Evolutionary conservation across 352 stramenopile genomes (phyloP).

Genomic region (Globisporangium cylindrosporum): DNA sequence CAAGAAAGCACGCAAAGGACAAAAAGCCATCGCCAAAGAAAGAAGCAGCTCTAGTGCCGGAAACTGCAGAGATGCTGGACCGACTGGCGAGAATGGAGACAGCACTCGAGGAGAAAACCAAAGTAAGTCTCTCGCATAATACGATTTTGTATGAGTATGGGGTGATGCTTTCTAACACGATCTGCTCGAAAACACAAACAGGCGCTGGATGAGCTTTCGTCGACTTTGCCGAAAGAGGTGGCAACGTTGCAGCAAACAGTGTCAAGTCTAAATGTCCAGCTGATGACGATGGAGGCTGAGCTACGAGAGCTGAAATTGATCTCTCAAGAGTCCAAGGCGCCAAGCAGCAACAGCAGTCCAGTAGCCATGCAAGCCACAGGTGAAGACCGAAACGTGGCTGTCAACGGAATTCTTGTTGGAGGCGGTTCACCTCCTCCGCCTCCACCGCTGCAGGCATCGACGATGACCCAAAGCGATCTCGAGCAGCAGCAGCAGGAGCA

Average conservation of each 20-base stretch:
- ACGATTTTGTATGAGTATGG: not conserved
- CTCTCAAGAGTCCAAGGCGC: conserved; percentile 19
- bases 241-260: conserved; percentile 44
- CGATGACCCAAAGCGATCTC: conserved; percentile 4
- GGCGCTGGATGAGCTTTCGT: conserved; percentile 34
- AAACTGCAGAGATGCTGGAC: conserved; percentile 23
- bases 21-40: not conserved
- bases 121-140: conserved; percentile 24
- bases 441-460: conserved; percentile 27
- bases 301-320: conserved; percentile 39
- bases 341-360: not conserved
- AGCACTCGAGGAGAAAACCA: conserved; percentile 39
- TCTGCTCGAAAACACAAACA: conserved; percentile 12
- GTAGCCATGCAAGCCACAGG: not conserved
- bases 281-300: conserved; percentile 40
- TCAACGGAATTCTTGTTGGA: not conserved
- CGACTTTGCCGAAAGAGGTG: conserved; percentile 33
- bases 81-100: conserved; percentile 39
- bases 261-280: conserved; percentile 35
- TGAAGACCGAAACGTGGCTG: not conserved
- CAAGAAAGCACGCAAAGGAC: not conserved
- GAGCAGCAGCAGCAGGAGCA: conserved; percentile 14
- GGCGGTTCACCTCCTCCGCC: conserved; percentile 21
- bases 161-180: not conserved
- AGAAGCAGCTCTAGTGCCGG: not conserved